Percentiles rank a stretch among this genome's conserved stretches.
phyloP scores from a whole-genome alignment of 345 rosid genomes.

The Euphorbia tirucalli region DNA sequence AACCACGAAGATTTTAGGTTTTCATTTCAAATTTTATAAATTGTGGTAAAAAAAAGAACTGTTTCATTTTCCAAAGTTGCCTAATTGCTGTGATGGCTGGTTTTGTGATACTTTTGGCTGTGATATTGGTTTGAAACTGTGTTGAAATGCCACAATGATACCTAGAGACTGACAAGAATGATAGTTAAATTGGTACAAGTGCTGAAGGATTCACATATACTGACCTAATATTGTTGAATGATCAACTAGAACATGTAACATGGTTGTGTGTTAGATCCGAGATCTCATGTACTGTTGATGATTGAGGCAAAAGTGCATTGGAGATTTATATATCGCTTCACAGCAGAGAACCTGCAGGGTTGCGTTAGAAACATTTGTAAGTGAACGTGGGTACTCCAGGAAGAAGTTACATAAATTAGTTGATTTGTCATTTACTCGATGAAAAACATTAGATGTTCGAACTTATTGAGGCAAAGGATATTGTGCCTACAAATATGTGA shows the following conservation, averaged over 20 bases:
- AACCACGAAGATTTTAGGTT: no score
- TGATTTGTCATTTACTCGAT: background rate
- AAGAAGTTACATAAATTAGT: background rate
- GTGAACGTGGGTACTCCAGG: conserved; percentile 1
- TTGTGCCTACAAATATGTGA: background rate
- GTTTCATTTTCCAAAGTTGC: background rate
- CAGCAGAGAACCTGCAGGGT: conserved; percentile 16
- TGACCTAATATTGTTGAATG: conserved; percentile 3
- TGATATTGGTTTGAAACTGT: background rate
- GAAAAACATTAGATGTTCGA: background rate
- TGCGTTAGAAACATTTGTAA: conserved; percentile 5
- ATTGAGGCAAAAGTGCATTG: background rate
- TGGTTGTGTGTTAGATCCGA: conserved; percentile 1
- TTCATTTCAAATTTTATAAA: no score
- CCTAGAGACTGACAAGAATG: background rate
- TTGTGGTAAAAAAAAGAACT: no score
- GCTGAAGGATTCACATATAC: background rate
- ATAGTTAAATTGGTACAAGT: background rate
- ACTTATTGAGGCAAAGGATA: background rate
- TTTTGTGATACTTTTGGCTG: no score
- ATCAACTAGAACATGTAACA: background rate
- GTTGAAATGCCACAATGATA: background rate
- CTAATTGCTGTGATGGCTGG: background rate
- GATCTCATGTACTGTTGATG: conserved; percentile 2
- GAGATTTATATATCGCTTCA: conserved; percentile 5